phyloP scores from a whole-genome alignment of 805 yeast genomes.

The Wickerhamiella sergipiensis region DNA sequence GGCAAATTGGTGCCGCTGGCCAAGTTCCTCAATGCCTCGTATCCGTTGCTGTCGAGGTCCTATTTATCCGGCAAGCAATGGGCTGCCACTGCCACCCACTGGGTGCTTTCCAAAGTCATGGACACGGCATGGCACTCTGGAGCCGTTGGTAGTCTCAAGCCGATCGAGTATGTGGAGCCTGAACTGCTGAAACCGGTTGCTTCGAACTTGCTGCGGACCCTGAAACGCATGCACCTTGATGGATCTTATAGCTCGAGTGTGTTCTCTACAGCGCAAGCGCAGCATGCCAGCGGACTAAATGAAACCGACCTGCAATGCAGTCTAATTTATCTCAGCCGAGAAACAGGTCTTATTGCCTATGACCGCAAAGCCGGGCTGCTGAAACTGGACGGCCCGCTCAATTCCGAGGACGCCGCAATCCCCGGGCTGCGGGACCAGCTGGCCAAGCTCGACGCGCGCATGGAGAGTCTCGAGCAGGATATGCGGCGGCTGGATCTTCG shows the following conservation, averaged over 20 bases:
- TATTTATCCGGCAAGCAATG: not conserved
- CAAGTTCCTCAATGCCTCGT: constrained; percentile 8
- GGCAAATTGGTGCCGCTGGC: constrained; percentile 17
- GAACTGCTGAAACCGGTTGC: constrained; percentile 12
- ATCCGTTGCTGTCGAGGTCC: constrained; percentile 7
- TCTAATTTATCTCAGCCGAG: constrained; percentile 17
- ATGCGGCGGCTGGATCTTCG: not conserved
- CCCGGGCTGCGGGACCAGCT: constrained; percentile 6
- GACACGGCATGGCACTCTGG: constrained; percentile 16
- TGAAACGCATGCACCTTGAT: constrained; percentile 5
- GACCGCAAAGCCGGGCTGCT: constrained; percentile 10
- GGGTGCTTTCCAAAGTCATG: constrained; percentile 9
- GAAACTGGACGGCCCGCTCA: constrained; percentile 11
- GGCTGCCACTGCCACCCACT: constrained; percentile 2
- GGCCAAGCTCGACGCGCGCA: constrained; percentile 1
- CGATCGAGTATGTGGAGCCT: constrained; percentile 18
- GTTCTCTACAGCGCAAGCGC: constrained; percentile 9
- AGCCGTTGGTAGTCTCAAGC: constrained; percentile 15
- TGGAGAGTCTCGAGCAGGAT: not conserved
- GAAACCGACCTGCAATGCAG: constrained; percentile 18
- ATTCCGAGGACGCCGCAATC: constrained; percentile 9
- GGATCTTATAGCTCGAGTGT: constrained; percentile 4
- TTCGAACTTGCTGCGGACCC: constrained; percentile 4
- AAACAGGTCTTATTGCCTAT: constrained; percentile 9
- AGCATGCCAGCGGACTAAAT: constrained; percentile 4